Percentiles rank a stretch among this genome's conserved stretches.
Conservation (phyloP, 225 moss, liverwort and hornwort genomes). For the Pleurozium schreberi region DNA sequence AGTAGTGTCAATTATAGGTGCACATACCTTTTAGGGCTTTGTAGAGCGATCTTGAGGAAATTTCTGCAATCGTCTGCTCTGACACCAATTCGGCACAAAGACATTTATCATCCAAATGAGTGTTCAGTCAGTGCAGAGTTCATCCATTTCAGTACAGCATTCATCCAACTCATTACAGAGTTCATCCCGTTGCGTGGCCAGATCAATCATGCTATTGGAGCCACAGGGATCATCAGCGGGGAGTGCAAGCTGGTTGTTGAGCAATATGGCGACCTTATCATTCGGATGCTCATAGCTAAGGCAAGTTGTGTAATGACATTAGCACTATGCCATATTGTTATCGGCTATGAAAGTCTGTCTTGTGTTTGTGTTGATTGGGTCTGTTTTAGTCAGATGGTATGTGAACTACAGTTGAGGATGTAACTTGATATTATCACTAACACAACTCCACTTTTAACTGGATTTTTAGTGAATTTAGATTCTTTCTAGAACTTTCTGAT, state of each 20-base stretch:
- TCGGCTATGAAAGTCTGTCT: background rate
- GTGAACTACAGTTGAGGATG: background rate
- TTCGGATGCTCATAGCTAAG: slow-evolving; percentile 57
- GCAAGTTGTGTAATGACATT: background rate
- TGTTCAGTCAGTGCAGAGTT: background rate
- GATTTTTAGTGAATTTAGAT: background rate
- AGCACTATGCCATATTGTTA: background rate
- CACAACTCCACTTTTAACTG: background rate
- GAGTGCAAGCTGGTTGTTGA: slow-evolving; percentile 81
- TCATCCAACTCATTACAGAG: background rate
- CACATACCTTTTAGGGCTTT: background rate
- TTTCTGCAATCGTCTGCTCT: background rate
- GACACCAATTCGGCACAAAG: background rate
- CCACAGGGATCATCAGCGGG: slow-evolving; percentile 66
- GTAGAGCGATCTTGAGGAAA: background rate
- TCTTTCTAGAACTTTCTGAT: background rate
- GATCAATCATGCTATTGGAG: slow-evolving; percentile 88
- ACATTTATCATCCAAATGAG: background rate
- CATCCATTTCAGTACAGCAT: background rate
- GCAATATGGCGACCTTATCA: slow-evolving; percentile 69
- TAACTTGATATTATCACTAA: background rate
- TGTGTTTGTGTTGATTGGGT: background rate
- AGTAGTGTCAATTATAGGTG: background rate
- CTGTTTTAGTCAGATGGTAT: background rate
- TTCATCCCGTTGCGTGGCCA: background rate